phyloP scores from a whole-genome alignment of 768 basidiomycete species.

The Trametes maxima region DNA sequence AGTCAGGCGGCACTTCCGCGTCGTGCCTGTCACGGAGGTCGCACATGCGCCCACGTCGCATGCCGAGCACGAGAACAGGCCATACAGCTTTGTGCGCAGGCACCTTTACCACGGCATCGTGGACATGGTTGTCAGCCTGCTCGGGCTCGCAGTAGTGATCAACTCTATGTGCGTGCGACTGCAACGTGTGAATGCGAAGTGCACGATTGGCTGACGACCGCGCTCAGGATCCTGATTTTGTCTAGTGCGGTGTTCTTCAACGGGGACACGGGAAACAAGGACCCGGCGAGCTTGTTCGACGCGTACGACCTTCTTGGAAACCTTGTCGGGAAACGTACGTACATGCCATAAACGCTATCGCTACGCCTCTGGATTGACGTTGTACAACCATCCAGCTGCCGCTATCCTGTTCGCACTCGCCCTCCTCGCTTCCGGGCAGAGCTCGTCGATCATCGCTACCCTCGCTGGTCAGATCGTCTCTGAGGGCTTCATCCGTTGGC shows the following conservation, averaged over 20 bases:
- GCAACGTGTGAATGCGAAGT: not conserved
- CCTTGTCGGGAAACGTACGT: conserved; percentile 63
- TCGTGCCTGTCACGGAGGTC: conserved; percentile 30
- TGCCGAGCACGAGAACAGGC: conserved; percentile 37
- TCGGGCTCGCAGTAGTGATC: conserved; percentile 86
- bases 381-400: conserved; percentile 49
- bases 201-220: conserved; percentile 7
- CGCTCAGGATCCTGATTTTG: conserved; percentile 72
- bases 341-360: not conserved
- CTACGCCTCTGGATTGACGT: not conserved
- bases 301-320: conserved; percentile 75
- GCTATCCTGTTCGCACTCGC: conserved; percentile 90
- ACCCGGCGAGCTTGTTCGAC: conserved; percentile 79
- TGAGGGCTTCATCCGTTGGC: conserved; percentile 90
- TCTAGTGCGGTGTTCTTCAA: conserved; percentile 84
- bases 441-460: conserved; percentile 87
- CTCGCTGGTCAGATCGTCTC: conserved; percentile 89
- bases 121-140: conserved; percentile 58
- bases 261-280: conserved; percentile 41
- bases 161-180: conserved; percentile 69
- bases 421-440: conserved; percentile 84
- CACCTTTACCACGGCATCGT: conserved; percentile 46
- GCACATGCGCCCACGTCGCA: conserved; percentile 45
- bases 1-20: conserved; percentile 25
- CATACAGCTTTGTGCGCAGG: conserved; percentile 38